Evolutionary conservation across 176 grass and related monocot species (phyloP).

Genomic region (Ensete ventricosum): DNA sequence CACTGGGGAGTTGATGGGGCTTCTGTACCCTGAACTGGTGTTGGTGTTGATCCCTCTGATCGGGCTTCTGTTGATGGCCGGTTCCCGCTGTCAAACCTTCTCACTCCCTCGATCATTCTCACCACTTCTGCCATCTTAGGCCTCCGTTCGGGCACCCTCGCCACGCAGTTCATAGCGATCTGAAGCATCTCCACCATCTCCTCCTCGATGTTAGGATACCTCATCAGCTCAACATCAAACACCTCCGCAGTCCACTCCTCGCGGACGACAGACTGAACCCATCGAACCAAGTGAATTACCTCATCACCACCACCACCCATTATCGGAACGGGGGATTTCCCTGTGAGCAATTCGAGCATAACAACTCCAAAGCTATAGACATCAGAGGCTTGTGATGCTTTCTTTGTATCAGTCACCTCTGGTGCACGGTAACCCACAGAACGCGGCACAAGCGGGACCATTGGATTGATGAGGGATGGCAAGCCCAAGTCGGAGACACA

Average conservation of each 20-base stretch:
- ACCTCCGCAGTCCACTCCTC: constrained; percentile 97
- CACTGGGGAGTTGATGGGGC: background rate
- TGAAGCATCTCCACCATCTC: constrained; percentile 99
- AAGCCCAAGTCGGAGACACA: constrained; percentile 63
- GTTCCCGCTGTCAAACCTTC: constrained; percentile 30
- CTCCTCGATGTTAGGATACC: constrained; percentile 91
- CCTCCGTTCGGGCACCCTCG: constrained; percentile 58
- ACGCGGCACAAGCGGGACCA: constrained; percentile 52
- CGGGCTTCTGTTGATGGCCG: constrained; percentile 39
- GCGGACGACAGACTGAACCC: constrained; percentile 84
- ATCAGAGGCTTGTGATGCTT: constrained; percentile 54
- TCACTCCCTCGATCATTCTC: constrained; percentile 71
- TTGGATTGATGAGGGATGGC: constrained; percentile 60
- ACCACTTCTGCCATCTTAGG: constrained; percentile 70
- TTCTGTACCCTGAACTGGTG: background rate
- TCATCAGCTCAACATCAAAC: constrained; percentile 74
- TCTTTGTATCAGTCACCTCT: constrained; percentile 73
- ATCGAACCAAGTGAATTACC: constrained; percentile 74
- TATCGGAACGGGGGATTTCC: constrained; percentile 71
- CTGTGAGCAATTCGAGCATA: constrained; percentile 73
- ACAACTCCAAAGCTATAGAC: constrained; percentile 94
- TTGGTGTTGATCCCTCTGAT: constrained; percentile 12
- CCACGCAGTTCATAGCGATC: constrained; percentile 75
- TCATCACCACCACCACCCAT: constrained; percentile 56
- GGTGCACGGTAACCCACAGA: constrained; percentile 68